These are phyloP conservation scores for Protomyces lactucae-debilis DNA, from an alignment of 1,139 yeast genomes.

Conservation along the genomic window DNA sequence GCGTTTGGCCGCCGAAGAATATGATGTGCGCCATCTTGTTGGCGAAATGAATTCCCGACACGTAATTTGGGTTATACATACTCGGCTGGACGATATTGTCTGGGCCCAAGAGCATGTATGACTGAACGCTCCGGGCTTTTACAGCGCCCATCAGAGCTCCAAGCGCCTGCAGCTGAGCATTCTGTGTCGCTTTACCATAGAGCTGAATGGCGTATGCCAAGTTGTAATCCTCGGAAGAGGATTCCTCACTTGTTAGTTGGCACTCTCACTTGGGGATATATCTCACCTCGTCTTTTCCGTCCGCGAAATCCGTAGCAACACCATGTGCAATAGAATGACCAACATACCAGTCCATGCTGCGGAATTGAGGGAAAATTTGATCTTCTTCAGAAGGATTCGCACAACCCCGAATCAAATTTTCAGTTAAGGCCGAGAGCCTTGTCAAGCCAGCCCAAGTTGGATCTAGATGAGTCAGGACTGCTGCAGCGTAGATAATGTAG, in stretches of 20 bases:
- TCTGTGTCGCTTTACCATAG: conserved; percentile 72
- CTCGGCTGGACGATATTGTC: conserved; percentile 59
- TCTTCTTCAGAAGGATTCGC: conserved; percentile 65
- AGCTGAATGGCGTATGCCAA: conserved; percentile 77
- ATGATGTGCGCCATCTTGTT: conserved; percentile 77
- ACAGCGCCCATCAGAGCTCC: conserved; percentile 70
- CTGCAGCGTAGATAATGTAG: conserved; percentile 71
- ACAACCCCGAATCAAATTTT: conserved; percentile 63
- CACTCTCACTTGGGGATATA: no score
- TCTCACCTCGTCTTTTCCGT: conserved; percentile 51
- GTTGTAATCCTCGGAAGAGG: conserved; percentile 59
- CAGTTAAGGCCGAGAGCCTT: conserved; percentile 59
- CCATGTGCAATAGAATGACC: conserved; percentile 89
- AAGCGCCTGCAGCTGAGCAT: conserved; percentile 61
- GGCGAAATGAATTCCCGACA: conserved; percentile 52
- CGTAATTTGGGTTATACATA: conserved; percentile 56
- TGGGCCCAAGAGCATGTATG: conserved; percentile 54
- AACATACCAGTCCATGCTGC: conserved; percentile 72
- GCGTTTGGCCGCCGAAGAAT: conserved; percentile 68
- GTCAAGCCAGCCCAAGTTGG: conserved; percentile 50
- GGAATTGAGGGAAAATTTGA: conserved; percentile 65
- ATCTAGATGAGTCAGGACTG: conserved; percentile 64
- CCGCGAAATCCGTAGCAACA: conserved; percentile 46
- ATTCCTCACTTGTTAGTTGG: conserved; percentile 58
- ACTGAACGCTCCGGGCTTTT: conserved; percentile 55